Conservation (phyloP, 129 eudicot genomes). For the Arctium minus region DNA sequence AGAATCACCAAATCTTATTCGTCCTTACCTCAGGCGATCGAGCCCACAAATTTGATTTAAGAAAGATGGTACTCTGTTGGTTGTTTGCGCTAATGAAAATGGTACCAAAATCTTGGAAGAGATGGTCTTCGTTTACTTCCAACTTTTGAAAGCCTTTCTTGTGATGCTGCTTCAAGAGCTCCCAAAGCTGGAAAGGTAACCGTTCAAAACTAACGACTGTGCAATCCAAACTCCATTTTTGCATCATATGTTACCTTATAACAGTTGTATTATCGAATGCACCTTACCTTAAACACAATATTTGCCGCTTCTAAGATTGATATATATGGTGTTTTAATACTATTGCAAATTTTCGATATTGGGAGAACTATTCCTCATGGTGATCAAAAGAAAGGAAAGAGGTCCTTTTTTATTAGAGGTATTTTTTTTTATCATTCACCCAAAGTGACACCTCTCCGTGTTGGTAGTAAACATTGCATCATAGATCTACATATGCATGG, state of each 20-base stretch:
- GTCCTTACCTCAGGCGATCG: conserved; percentile 24
- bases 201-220: not conserved
- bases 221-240: not conserved
- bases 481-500: too few species aligned
- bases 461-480: too few species aligned
- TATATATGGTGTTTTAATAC: too few species aligned
- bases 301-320: conserved; percentile 19
- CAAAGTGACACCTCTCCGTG: too few species aligned
- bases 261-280: conserved; percentile 6
- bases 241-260: not conserved
- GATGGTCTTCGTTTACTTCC: conserved; percentile 44
- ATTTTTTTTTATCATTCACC: too few species aligned
- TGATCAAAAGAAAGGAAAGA: too few species aligned
- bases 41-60: conserved; percentile 51
- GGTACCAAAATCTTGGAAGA: conserved; percentile 53
- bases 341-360: too few species aligned
- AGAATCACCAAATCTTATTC: not conserved
- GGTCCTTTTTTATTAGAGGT: too few species aligned
- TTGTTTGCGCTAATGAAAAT: conserved; percentile 47
- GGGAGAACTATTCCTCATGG: too few species aligned
- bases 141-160: conserved; percentile 27
- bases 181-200: conserved; percentile 58
- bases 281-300: conserved; percentile 64
- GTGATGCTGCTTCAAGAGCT: conserved; percentile 33
- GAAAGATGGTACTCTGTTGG: conserved; percentile 55